Evolutionary conservation across 192 early-diverging fungal species (phyloP).

Genomic region (Umbelopsis isabellina): DNA sequence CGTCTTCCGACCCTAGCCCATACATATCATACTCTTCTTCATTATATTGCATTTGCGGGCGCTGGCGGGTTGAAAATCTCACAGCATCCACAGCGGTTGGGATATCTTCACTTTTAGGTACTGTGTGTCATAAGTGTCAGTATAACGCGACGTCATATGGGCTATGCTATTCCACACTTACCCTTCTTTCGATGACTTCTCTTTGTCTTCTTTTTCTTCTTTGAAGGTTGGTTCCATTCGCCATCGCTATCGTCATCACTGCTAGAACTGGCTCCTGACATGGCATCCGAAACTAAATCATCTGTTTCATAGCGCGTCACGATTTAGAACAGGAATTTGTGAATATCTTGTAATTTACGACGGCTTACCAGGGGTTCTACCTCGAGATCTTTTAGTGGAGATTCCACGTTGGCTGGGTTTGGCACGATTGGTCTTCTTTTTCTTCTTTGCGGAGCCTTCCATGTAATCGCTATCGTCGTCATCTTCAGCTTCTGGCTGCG

Average conservation of each 20-base stretch:
- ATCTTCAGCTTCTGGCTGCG: slow-evolving; percentile 1
- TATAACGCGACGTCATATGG: background rate
- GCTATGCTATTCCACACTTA: background rate
- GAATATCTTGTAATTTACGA: background rate
- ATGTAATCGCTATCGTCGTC: slow-evolving; percentile 18
- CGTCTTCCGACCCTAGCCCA: slow-evolving; percentile 36
- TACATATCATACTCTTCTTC: slow-evolving; percentile 47
- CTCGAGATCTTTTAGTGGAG: background rate
- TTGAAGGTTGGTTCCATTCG: background rate
- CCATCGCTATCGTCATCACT: slow-evolving; percentile 10
- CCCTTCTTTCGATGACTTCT: background rate
- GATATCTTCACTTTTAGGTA: slow-evolving; percentile 5
- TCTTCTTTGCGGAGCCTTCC: slow-evolving; percentile 8
- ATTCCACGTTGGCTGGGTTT: background rate
- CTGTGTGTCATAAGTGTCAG: background rate
- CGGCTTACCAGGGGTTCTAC: background rate
- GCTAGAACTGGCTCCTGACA: background rate
- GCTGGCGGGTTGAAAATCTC: slow-evolving; percentile 42
- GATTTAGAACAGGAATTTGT: background rate
- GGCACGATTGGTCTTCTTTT: background rate
- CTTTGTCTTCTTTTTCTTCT: slow-evolving; percentile 13
- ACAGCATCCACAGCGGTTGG: slow-evolving; percentile 27
- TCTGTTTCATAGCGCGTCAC: background rate
- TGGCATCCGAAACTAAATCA: background rate
- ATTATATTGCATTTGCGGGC: slow-evolving; percentile 42